These are phyloP conservation scores for Puccinia polysora DNA, from an alignment of 1,284 basidiomycete genomes.

Conservation along the genomic window DNA sequence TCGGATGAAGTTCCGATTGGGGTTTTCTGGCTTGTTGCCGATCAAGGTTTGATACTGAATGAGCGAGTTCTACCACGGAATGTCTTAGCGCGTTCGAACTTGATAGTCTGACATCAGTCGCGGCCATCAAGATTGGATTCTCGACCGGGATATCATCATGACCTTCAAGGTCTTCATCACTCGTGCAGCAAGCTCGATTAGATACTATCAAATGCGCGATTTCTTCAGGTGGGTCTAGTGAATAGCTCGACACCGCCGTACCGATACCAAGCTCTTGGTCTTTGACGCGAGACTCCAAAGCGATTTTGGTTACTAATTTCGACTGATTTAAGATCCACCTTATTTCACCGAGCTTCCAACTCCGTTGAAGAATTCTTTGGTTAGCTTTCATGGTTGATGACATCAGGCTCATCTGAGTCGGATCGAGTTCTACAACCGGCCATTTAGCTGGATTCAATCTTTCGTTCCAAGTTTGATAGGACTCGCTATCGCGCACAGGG, in stretches of 20 bases:
- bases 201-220: background rate
- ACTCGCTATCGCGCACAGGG: no score
- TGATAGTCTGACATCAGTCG: slow-evolving; percentile 66
- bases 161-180: no score
- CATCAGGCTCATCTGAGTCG: background rate
- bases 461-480: no score
- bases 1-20: slow-evolving; percentile 42
- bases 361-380: slow-evolving; percentile 5
- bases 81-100: slow-evolving; percentile 73
- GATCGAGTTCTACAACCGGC: slow-evolving; percentile 1
- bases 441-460: background rate
- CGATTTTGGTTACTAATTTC: background rate
- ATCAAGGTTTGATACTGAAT: slow-evolving; percentile 56
- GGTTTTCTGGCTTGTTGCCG: slow-evolving; percentile 23
- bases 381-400: background rate
- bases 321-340: background rate
- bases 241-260: background rate
- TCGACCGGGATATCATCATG: no score
- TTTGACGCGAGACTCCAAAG: background rate
- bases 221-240: background rate
- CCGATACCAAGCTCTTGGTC: slow-evolving; percentile 3
- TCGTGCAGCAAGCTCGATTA: background rate
- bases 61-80: slow-evolving; percentile 70
- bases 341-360: slow-evolving; percentile 9
- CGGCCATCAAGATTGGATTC: slow-evolving; percentile 53